These are phyloP conservation scores for Colletotrichum tamarilloi DNA, from an alignment of 2,329 filamentous ascomycete species.

Conservation along the genomic window DNA sequence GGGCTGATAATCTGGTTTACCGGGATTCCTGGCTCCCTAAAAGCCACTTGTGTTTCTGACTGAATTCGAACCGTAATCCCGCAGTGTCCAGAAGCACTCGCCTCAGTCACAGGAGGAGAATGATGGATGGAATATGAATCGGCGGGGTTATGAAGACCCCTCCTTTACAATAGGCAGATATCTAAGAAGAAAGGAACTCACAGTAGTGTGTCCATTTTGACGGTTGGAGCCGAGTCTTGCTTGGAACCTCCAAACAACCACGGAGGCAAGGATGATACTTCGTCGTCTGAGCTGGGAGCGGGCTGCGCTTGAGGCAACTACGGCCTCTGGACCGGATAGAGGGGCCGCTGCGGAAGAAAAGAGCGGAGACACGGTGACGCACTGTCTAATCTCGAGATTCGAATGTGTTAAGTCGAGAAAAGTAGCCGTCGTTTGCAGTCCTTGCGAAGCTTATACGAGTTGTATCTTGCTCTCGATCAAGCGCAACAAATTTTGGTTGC, in stretches of 20 bases:
- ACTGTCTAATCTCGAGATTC: constrained; percentile 7
- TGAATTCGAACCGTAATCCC: neutral
- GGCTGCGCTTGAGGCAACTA: constrained; percentile 24
- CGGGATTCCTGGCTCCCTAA: neutral
- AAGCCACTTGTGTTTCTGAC: neutral
- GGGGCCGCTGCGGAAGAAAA: constrained; percentile 32
- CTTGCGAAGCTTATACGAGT: neutral
- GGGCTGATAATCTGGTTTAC: neutral
- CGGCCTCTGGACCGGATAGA: constrained; percentile 32
- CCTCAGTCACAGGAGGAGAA: neutral
- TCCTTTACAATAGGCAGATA: neutral
- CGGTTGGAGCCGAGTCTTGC: neutral
- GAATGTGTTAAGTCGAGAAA: neutral
- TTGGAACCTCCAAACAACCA: neutral
- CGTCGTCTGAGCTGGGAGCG: neutral
- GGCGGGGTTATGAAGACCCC: neutral
- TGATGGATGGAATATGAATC: neutral
- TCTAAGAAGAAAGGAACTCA: constrained; percentile 37
- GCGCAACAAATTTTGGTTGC: neutral
- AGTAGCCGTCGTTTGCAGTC: neutral
- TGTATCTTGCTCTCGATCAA: neutral
- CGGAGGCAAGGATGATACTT: neutral
- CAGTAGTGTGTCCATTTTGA: constrained; percentile 45
- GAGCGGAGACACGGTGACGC: constrained; percentile 33
- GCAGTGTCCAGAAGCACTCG: constrained; percentile 1